These are phyloP conservation scores for Phytopythium mirpurense DNA, from an alignment of 352 stramenopile species.

Conservation along the genomic window DNA sequence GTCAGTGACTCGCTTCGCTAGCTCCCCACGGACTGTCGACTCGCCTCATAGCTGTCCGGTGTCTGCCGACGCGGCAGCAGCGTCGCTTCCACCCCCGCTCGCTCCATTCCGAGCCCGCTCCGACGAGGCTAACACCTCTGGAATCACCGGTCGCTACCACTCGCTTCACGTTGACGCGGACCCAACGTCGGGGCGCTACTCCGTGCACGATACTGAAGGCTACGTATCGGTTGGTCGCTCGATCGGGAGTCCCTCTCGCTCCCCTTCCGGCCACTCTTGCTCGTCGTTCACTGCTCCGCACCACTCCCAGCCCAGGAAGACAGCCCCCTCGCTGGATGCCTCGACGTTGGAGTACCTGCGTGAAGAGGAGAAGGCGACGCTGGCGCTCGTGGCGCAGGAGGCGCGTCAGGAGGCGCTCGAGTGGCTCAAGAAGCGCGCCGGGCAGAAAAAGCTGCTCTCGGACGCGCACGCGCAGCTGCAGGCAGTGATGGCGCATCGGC, in stretches of 20 bases:
- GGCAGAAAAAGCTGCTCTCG: slow-evolving; percentile 70
- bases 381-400: slow-evolving; percentile 66
- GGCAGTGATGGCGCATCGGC: slow-evolving; percentile 31
- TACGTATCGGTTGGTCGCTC: not conserved
- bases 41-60: too few relatives aligned
- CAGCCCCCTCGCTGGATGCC: slow-evolving; percentile 19
- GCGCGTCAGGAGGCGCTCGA: slow-evolving; percentile 54
- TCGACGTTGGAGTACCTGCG: slow-evolving; percentile 33
- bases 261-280: not conserved
- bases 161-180: not conserved
- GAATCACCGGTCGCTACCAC: not conserved
- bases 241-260: slow-evolving; percentile 7
- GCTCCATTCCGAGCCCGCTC: not conserved
- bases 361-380: slow-evolving; percentile 55
- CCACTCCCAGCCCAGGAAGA: not conserved
- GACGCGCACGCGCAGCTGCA: slow-evolving; percentile 59
- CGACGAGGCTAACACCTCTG: not conserved
- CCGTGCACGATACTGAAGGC: not conserved
- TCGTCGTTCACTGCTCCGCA: not conserved
- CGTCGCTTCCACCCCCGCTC: not conserved
- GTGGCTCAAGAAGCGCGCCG: slow-evolving; percentile 70
- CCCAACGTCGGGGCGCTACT: not conserved
- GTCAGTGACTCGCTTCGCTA: too few relatives aligned
- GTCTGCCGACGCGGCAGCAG: not conserved
- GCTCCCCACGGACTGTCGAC: too few relatives aligned